Conservation (phyloP, 768 basidiomycete species). For the Atractiella rhizophila region DNA sequence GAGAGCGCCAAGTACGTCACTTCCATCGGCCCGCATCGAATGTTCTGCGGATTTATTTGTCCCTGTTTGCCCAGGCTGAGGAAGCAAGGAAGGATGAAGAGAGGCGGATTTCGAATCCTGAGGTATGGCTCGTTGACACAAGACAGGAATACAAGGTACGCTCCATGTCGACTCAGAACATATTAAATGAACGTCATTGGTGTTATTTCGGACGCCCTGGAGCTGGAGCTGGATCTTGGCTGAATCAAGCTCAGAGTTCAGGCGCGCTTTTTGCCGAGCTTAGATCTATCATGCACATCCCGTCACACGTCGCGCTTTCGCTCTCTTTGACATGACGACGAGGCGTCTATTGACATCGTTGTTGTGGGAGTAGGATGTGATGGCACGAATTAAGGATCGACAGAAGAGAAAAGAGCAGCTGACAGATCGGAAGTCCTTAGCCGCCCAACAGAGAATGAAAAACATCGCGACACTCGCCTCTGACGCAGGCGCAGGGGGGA, state of each 20-base stretch:
- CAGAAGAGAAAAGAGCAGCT: constrained; percentile 33
- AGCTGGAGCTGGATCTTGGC: neutral
- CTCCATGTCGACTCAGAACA: neutral
- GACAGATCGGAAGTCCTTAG: constrained; percentile 75
- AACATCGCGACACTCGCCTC: constrained; percentile 73
- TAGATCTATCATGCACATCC: too few species aligned
- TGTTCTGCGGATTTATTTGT: constrained; percentile 3
- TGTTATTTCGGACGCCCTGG: too few species aligned
- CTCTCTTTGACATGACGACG: neutral
- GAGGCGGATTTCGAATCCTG: constrained; percentile 43
- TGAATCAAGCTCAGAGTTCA: accelerated
- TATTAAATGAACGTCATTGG: too few species aligned
- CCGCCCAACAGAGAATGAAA: constrained; percentile 87
- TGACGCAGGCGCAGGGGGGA: constrained; percentile 46
- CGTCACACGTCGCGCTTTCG: neutral
- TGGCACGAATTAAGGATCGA: constrained; percentile 63
- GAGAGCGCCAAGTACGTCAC: constrained; percentile 24
- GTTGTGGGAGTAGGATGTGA: constrained; percentile 54
- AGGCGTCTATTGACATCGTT: too few species aligned
- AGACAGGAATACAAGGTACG: constrained; percentile 56
- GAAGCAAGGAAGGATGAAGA: constrained; percentile 44
- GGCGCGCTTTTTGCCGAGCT: too few species aligned
- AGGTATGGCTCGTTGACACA: constrained; percentile 47
- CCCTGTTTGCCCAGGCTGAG: constrained; percentile 11
- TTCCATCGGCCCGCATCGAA: neutral